Evolutionary conservation across 768 basidiomycete species (phyloP).

Genomic region (Suillus discolor): DNA sequence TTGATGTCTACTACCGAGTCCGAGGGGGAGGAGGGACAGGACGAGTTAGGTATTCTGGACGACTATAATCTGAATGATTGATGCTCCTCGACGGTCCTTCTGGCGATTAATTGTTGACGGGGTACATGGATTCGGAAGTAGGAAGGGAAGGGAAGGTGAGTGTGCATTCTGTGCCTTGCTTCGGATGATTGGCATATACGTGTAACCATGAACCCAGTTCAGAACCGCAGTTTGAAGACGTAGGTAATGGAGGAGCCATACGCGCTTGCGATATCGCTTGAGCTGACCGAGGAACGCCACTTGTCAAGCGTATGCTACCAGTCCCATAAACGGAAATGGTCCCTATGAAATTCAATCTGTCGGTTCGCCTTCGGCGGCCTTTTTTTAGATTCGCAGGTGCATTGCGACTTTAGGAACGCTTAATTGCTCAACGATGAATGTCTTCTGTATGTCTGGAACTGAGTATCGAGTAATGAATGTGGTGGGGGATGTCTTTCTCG

Average conservation of each 20-base stretch:
- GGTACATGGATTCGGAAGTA: conserved; percentile 1
- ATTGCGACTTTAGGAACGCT: background rate
- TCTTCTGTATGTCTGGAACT: too few species aligned
- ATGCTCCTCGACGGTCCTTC: background rate
- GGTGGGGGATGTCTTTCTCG: background rate
- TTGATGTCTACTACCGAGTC: background rate
- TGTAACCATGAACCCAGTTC: background rate
- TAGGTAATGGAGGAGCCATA: too few species aligned
- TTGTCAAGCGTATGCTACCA: background rate
- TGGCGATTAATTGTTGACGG: conserved; percentile 9
- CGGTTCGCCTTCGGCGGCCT: background rate
- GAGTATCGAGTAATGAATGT: too few species aligned
- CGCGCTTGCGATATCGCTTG: background rate
- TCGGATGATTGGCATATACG: conserved; percentile 3
- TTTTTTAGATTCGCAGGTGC: background rate
- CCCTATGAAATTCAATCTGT: background rate
- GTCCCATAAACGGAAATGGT: background rate
- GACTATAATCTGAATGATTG: background rate
- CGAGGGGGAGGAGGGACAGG: background rate
- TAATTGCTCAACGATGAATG: too few species aligned
- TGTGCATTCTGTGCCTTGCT: background rate
- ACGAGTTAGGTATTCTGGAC: background rate
- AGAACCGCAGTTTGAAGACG: background rate
- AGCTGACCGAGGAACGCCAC: background rate
- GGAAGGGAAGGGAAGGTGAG: background rate